phyloP scores from a whole-genome alignment of 1,284 basidiomycete genomes.

The Ustilago esculenta region DNA sequence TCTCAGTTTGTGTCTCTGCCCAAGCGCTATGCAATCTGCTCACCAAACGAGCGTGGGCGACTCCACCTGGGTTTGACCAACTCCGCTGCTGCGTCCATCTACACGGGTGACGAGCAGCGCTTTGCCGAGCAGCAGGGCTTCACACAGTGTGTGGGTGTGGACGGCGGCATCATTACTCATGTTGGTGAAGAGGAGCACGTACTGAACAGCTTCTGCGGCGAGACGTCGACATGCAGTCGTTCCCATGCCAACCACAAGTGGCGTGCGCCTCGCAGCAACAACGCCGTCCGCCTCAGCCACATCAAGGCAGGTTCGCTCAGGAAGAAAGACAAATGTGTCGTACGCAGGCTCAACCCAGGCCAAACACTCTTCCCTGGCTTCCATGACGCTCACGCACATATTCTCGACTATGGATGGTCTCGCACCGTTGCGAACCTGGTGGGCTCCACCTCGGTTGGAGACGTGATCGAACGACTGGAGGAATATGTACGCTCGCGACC shows the following conservation, averaged over 20 bases:
- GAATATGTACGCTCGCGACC: slow-evolving; percentile 32
- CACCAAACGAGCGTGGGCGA: slow-evolving; percentile 7
- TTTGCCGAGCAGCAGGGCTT: slow-evolving; percentile 21
- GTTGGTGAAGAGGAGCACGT: slow-evolving; percentile 18
- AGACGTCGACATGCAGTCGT: not conserved
- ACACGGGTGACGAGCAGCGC: slow-evolving; percentile 34
- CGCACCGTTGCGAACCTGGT: slow-evolving; percentile 51
- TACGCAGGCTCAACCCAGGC: slow-evolving; percentile 19
- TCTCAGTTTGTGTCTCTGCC: slow-evolving; percentile 17
- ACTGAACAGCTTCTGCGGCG: slow-evolving; percentile 11
- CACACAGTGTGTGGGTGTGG: slow-evolving; percentile 33
- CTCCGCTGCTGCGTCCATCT: slow-evolving; percentile 11
- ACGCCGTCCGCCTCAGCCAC: slow-evolving; percentile 22
- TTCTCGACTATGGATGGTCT: slow-evolving; percentile 59
- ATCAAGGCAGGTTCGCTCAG: slow-evolving; percentile 2
- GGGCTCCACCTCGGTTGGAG: slow-evolving; percentile 44
- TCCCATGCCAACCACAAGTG: not conserved
- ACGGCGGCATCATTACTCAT: slow-evolving; percentile 15
- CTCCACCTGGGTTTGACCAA: slow-evolving; percentile 8
- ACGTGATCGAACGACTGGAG: slow-evolving; percentile 47
- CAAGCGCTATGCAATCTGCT: slow-evolving; percentile 32
- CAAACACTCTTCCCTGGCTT: slow-evolving; percentile 52
- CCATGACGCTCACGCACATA: slow-evolving; percentile 61
- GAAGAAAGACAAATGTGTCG: slow-evolving; percentile 13
- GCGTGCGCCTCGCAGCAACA: slow-evolving; percentile 28